Conservation (phyloP, 495 filamentous ascomycete species). For the Neurospora sp. region DNA sequence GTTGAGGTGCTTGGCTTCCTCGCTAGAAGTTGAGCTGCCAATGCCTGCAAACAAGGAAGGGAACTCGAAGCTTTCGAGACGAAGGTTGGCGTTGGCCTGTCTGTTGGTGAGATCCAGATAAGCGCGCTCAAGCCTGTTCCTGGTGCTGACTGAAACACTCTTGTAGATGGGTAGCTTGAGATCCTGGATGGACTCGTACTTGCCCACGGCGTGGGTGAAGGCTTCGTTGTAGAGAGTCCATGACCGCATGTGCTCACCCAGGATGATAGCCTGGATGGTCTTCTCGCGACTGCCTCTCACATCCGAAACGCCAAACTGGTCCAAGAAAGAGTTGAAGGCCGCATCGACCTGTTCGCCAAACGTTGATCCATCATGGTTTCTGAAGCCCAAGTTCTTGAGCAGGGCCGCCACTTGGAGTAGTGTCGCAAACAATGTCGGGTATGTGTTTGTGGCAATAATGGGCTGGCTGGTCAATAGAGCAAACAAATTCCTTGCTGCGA, state of each 20-base stretch:
- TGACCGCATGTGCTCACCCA: conserved; percentile 78
- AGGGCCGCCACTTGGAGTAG: conserved; percentile 61
- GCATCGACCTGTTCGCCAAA: conserved; percentile 67
- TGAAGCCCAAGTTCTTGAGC: conserved; percentile 66
- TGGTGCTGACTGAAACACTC: conserved; percentile 59
- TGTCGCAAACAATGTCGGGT: conserved; percentile 60
- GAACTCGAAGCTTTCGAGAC: conserved; percentile 76
- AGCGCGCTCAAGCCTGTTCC: conserved; percentile 69
- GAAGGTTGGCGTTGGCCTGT: conserved; percentile 51
- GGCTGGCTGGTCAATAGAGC: conserved; percentile 76
- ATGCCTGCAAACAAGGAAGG: conserved; percentile 83
- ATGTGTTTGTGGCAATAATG: conserved; percentile 62
- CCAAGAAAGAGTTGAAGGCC: conserved; percentile 66
- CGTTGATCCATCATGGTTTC: conserved; percentile 68
- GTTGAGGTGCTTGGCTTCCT: conserved; percentile 63
- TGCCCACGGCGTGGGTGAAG: conserved; percentile 87
- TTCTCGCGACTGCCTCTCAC: conserved; percentile 77
- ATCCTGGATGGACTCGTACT: conserved; percentile 63
- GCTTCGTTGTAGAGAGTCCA: conserved; percentile 79
- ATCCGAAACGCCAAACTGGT: conserved; percentile 67
- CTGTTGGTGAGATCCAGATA: conserved; percentile 67
- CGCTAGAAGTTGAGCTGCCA: conserved; percentile 63
- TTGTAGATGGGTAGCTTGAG: conserved; percentile 57
- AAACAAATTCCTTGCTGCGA: conserved; percentile 82
- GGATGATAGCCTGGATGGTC: conserved; percentile 77